These are phyloP conservation scores for Leptodontidium sp. DNA, from an alignment of 2,329 filamentous ascomycete genomes.

Conservation along the genomic window DNA sequence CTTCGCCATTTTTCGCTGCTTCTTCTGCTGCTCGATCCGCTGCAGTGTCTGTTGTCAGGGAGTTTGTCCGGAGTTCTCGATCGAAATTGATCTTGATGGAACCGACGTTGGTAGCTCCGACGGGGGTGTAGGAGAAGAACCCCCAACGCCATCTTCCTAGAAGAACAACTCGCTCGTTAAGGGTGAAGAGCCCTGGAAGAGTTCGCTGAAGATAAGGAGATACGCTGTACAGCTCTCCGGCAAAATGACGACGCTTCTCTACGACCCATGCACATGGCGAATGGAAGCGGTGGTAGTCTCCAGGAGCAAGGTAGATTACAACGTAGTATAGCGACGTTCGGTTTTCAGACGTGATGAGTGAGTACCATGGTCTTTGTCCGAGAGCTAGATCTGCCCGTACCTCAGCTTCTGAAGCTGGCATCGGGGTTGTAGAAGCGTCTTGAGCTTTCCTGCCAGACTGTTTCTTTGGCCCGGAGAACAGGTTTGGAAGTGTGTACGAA, in stretches of 20 bases:
- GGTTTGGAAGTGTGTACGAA: slow-evolving; percentile 87
- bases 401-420: slow-evolving; percentile 78
- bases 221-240: slow-evolving; percentile 93
- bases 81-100: slow-evolving; percentile 98
- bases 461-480: slow-evolving; percentile 76
- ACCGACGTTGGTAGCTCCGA: slow-evolving; percentile 96
- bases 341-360: slow-evolving; percentile 67
- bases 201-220: slow-evolving; percentile 94
- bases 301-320: slow-evolving; percentile 94
- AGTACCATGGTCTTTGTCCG: slow-evolving; percentile 75
- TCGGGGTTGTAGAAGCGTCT: slow-evolving; percentile 77
- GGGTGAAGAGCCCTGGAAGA: slow-evolving; percentile 90
- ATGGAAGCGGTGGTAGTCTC: slow-evolving; percentile 98
- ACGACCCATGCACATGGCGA: slow-evolving; percentile 96
- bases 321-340: slow-evolving; percentile 86
- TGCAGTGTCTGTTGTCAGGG: slow-evolving; percentile 88
- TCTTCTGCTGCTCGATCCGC: slow-evolving; percentile 86
- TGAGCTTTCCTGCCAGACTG: slow-evolving; percentile 54
- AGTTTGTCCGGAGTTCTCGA: slow-evolving; percentile 90
- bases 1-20: slow-evolving; percentile 77
- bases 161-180: slow-evolving; percentile 95
- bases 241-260: slow-evolving; percentile 93
- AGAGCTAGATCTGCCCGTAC: slow-evolving; percentile 85
- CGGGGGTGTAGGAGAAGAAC: slow-evolving; percentile 95
- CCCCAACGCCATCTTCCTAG: slow-evolving; percentile 95